phyloP scores from a whole-genome alignment of 345 rosid species.

The Euphorbia tirucalli region DNA sequence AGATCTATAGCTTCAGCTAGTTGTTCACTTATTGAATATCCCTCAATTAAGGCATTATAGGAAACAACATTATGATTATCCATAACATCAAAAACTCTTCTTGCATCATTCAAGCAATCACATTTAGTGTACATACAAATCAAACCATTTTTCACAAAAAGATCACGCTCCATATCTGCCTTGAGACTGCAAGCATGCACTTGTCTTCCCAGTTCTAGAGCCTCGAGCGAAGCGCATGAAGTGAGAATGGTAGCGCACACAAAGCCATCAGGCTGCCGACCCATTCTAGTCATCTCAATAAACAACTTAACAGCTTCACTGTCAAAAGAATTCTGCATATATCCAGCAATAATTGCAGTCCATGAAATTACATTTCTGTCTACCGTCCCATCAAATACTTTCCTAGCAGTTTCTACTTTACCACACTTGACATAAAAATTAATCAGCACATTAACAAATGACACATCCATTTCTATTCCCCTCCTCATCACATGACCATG shows the following conservation, averaged over 20 bases:
- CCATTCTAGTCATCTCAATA: constrained; percentile 39
- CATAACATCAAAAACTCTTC: constrained; percentile 50
- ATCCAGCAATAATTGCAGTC: constrained; percentile 72
- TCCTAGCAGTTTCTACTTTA: constrained; percentile 40
- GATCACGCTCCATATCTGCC: constrained; percentile 50
- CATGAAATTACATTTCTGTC: constrained; percentile 57
- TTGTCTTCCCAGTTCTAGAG: constrained; percentile 51
- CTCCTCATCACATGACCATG: constrained; percentile 61
- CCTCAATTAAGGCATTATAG: constrained; percentile 74
- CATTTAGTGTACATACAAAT: constrained; percentile 80
- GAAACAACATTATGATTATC: constrained; percentile 45
- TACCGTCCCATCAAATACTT: constrained; percentile 49
- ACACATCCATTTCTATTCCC: constrained; percentile 56
- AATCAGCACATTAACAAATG: constrained; percentile 56
- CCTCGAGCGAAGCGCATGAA: constrained; percentile 63
- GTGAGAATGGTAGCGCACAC: constrained; percentile 69
- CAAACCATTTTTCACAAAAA: constrained; percentile 56
- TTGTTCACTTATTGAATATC: constrained; percentile 60
- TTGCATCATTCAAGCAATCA: constrained; percentile 47
- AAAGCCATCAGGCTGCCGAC: constrained; percentile 55
- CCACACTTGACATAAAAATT: constrained; percentile 67
- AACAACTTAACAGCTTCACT: constrained; percentile 56
- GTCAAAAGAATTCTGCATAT: constrained; percentile 58
- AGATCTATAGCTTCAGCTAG: constrained; percentile 51
- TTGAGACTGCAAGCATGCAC: constrained; percentile 65